Base-by-base conservation (phyloP, 805 yeast genomes). In the Kluyveromyces siamensis region DNA sequence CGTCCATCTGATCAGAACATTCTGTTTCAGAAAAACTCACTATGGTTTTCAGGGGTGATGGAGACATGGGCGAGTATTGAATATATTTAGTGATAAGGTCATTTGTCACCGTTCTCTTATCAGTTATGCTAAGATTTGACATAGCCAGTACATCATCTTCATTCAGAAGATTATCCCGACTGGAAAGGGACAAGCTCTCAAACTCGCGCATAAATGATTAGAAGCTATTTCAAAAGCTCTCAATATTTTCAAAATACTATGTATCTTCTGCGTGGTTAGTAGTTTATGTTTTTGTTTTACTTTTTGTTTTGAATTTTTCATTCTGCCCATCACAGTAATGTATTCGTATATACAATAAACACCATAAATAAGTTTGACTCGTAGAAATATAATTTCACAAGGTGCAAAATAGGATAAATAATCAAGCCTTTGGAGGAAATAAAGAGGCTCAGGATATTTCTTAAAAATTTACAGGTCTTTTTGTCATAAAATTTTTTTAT, bases 121-220 rank as follows among this genome's bases (percentile, higher is more conserved):
- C 52, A 27, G 55, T 52, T 27, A 57, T 55, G 42, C 51, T 53
- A n/a, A 57, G 45, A 21, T 49, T 51, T 16, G 59, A 55, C n/a
- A 57, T 53, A 4, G 57, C 55, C 14, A 52, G 33, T 30, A 55
- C 41, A 27, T 57, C 61, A 11, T 52, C 57, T 11, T 57, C 60
- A 25, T 47, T 48, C 27, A 50, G 37, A 18, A 48, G 48, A 21
- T 41, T 46, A 40, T 51, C 52, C 6, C 19, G 13, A 13, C 8
- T 30, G 14, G 35, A 30, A 30, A 30, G 11, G 14, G 35, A 30
- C 8, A 30, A 13, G 14, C 35, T 30, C 14, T 30, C 35, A 13
- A 30, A 30, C 11, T 30, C 35, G 35, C 7, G 7, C 35, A 30
- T 30, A 2, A 30, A 30, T 7, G 11, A 13, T 13, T 30, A 30